Percentiles rank a stretch among this genome's conserved stretches.
These are phyloP conservation scores for Pestalotiopsis sp. DNA, from an alignment of 2,329 filamentous ascomycete species.

Conservation along the genomic window DNA sequence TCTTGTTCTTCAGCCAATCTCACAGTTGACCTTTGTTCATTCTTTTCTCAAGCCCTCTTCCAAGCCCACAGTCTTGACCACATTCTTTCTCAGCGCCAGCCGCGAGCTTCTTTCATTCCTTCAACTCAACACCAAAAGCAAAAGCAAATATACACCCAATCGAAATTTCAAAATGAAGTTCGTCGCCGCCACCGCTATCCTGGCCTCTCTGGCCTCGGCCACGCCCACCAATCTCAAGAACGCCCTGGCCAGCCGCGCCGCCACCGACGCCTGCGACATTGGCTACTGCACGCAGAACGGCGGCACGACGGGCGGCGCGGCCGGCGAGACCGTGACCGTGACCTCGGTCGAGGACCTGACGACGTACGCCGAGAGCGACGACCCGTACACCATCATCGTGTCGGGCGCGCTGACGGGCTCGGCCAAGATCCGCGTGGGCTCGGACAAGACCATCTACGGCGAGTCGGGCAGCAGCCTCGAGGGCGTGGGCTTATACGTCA, in stretches of 20 bases:
- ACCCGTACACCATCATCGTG: conserved; percentile 45
- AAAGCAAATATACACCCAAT: neutral
- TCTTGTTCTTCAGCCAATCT: conserved; percentile 1
- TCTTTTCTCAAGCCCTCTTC: conserved; percentile 3
- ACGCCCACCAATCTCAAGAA: conserved; percentile 19
- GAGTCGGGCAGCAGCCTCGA: conserved; percentile 37
- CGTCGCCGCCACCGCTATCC: conserved; percentile 16
- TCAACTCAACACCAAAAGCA: too few species aligned
- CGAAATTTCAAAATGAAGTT: conserved; percentile 22
- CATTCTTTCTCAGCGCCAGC: conserved; percentile 8
- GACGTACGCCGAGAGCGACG: conserved; percentile 46
- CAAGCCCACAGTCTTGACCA: neutral
- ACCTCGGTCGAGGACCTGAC: conserved; percentile 49
- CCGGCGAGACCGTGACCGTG: conserved; percentile 56
- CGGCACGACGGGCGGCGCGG: conserved; percentile 52
- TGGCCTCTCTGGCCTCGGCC: conserved; percentile 21
- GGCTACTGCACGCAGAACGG: conserved; percentile 22
- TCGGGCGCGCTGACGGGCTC: conserved; percentile 42
- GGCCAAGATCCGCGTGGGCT: conserved; percentile 43
- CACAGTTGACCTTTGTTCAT: conserved; percentile 10
- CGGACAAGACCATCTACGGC: conserved; percentile 53
- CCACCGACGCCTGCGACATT: conserved; percentile 21
- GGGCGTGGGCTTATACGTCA: conserved; percentile 55
- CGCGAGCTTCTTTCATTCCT: neutral
- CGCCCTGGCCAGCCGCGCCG: conserved; percentile 21